Evolutionary conservation across 495 filamentous ascomycete genomes (phyloP).

Genomic region (Penicillium samsonianum): DNA sequence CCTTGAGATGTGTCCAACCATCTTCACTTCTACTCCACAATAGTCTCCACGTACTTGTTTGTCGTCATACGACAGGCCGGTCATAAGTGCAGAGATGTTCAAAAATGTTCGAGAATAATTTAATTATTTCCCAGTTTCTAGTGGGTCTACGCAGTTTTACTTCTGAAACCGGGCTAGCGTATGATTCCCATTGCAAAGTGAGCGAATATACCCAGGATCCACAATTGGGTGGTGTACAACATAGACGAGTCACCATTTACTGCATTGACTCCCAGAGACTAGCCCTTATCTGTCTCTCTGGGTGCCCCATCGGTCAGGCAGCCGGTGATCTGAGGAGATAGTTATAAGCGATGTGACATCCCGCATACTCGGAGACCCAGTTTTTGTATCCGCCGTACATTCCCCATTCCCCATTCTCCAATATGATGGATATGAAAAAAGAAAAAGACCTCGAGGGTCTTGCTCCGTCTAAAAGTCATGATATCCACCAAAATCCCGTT

Average conservation of each 20-base stretch:
- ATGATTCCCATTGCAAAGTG: background rate
- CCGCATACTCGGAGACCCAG: background rate
- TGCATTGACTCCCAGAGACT: background rate
- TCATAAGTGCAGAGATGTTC: background rate
- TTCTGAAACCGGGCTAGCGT: conserved; percentile 1
- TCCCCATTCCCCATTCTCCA: background rate
- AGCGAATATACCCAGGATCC: background rate
- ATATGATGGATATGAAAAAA: conserved; percentile 9
- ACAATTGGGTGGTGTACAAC: background rate
- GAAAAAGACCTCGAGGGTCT: conserved; percentile 12
- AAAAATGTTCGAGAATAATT: background rate
- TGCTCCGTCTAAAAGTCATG: background rate
- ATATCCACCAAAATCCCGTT: background rate
- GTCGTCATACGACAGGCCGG: background rate
- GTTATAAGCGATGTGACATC: background rate
- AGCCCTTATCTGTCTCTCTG: background rate
- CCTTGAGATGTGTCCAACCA: no score
- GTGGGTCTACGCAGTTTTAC: background rate
- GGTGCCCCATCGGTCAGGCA: background rate
- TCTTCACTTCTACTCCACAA: background rate
- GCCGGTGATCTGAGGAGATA: background rate
- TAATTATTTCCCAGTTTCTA: background rate
- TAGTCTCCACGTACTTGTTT: background rate
- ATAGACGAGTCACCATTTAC: background rate
- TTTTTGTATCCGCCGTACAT: background rate